Percentiles rank a stretch among this genome's conserved stretches.
These are phyloP conservation scores for Saccharomycopsis hybrid DNA, from an alignment of 1,139 yeast species.

Conservation along the genomic window DNA sequence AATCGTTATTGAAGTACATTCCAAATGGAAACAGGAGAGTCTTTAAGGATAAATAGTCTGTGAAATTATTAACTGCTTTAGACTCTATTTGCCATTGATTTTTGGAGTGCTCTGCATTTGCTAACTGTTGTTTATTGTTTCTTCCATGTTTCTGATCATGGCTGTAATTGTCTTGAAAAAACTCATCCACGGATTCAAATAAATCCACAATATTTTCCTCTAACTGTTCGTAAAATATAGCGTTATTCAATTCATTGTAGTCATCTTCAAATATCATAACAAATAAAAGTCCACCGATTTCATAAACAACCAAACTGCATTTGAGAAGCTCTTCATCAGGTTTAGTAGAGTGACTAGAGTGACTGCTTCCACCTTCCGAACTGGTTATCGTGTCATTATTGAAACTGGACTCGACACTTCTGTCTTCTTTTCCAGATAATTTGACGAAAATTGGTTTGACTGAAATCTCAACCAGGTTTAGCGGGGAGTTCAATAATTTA, in stretches of 20 bases:
- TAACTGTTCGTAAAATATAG: slow-evolving; percentile 17
- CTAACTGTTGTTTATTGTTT: no score
- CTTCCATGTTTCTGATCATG: no score
- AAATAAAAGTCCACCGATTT: slow-evolving; percentile 17
- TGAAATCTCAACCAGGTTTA: slow-evolving; percentile 12
- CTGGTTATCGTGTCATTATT: background rate
- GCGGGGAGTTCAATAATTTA: slow-evolving; percentile 15
- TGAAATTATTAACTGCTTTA: background rate
- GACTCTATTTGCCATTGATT: no score
- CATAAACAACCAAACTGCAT: slow-evolving; percentile 16
- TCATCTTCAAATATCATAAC: slow-evolving; percentile 14
- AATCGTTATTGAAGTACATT: slow-evolving; percentile 6
- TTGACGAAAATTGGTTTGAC: slow-evolving; percentile 12
- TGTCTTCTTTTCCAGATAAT: slow-evolving; percentile 1
- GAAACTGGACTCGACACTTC: background rate
- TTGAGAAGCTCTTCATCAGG: slow-evolving; percentile 3
- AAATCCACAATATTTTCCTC: slow-evolving; percentile 19
- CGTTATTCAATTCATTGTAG: slow-evolving; percentile 13
- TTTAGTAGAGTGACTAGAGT: background rate
- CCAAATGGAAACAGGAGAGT: slow-evolving; percentile 19
- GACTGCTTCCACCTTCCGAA: background rate
- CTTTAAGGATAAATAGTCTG: slow-evolving; percentile 9
- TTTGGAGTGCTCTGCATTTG: no score
- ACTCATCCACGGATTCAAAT: slow-evolving; percentile 17
- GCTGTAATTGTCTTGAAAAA: slow-evolving; percentile 1